Base-by-base conservation (phyloP, 2,329 filamentous ascomycete genomes). In the Xylariaceae sp. region DNA sequence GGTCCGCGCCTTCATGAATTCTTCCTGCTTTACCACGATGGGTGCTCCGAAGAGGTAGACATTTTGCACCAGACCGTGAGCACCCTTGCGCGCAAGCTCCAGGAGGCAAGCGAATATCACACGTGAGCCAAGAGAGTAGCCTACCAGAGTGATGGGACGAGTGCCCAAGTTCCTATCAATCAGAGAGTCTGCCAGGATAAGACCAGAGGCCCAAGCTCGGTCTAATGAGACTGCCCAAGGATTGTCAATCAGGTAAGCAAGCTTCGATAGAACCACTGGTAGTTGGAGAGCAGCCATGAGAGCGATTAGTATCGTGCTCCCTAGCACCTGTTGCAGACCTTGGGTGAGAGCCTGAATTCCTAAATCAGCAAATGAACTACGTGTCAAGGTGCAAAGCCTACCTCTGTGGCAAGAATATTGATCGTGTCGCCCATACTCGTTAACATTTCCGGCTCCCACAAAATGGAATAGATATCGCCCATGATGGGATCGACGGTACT, bases 371-470 rank as follows among this genome's bases (percentile, higher is more conserved):
- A 45, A 11, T 43, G 17, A 11, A 2, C 39, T 42, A 1, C n/a
- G 31, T 18, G 18, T 33, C 19, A 12, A 27, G 36, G 33, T 11
- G 47, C 38, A 18, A 35, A 69, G 81, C 80, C 71, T 71, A 92
- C 89, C 82, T 99, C 94, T 32, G 94, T 99, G 50, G 94, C 94
- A 56, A 99, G 75, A 70, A 99, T 97, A 62, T 96, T 96, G 63
- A 99, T 97, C 41, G 94, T 99, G 66, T 94, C 89, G 80, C 94
- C 94, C 86, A 96, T 99, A 69, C 90, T 96, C 60, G 84, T 86
- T 65, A 99, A 79, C 91, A 99, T 95, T 66, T 99, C 94, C 3
- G 94, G 95, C 68, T 99, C 94, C 91, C 94, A 99, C 51, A 95
- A 76, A 11, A 99, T 86, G 1, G 92, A 96, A 71, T 99, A 99